These are phyloP conservation scores for Fusarium marasasianum DNA, from an alignment of 2,329 filamentous ascomycete species.

Conservation along the genomic window DNA sequence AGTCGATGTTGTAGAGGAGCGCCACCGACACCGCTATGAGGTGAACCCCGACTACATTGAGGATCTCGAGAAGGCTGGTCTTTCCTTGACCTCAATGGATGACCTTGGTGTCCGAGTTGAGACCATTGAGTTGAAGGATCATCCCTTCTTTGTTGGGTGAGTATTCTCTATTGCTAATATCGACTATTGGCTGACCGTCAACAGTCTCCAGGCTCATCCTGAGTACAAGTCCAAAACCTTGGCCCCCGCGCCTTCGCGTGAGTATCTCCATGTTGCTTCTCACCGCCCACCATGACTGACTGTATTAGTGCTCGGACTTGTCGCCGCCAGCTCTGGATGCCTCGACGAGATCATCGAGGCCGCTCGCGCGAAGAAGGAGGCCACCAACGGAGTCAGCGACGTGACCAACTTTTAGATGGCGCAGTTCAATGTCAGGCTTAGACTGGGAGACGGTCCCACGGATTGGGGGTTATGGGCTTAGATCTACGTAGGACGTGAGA, in stretches of 20 bases:
- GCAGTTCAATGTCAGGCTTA: not conserved
- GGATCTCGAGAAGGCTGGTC: slow-evolving; percentile 71
- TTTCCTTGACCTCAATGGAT: slow-evolving; percentile 54
- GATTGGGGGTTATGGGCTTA: slow-evolving; percentile 6
- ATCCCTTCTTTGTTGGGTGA: slow-evolving; percentile 33
- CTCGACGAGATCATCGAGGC: slow-evolving; percentile 56
- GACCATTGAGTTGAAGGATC: slow-evolving; percentile 37
- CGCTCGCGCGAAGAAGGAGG: slow-evolving; percentile 14
- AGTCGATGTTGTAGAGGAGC: slow-evolving; percentile 68
- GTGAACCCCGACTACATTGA: slow-evolving; percentile 84
- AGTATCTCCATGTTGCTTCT: not conserved
- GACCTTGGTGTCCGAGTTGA: slow-evolving; percentile 54
- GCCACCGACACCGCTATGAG: slow-evolving; percentile 90
- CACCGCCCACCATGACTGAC: not conserved
- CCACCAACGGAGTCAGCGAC: slow-evolving; percentile 18
- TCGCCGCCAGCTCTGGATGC: slow-evolving; percentile 69
- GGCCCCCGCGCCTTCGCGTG: slow-evolving; percentile 69
- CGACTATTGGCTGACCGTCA: slow-evolving; percentile 51
- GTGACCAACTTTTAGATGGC: slow-evolving; percentile 19
- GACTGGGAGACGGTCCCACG: not conserved
- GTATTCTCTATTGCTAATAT: not conserved
- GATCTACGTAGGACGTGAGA: slow-evolving; percentile 28
- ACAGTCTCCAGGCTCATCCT: slow-evolving; percentile 68
- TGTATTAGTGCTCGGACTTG: slow-evolving; percentile 62
- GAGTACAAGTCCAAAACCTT: slow-evolving; percentile 84